These are phyloP conservation scores for Selaginella tamariscina DNA, from an alignment of 75 land plant species.

Conservation along the genomic window DNA sequence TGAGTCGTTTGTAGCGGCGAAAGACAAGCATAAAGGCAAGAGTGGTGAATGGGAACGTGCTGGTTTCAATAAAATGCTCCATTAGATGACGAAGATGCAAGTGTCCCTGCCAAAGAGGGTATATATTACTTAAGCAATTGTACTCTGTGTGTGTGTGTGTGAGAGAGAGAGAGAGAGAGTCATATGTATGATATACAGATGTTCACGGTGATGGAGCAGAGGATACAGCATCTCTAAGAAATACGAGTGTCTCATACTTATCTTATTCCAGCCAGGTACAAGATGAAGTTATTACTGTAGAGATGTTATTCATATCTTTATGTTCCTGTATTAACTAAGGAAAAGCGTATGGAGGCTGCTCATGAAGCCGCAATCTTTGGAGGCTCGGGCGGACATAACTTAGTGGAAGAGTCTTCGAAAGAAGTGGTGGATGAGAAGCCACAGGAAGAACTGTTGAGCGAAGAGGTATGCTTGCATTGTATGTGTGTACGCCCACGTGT, in stretches of 20 bases:
- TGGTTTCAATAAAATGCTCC: not conserved
- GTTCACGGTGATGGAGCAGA: not conserved
- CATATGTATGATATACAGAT: too few species aligned
- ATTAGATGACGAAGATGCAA: not conserved
- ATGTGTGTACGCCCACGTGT: not conserved
- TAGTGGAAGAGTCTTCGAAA: too few species aligned
- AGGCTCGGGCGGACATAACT: too few species aligned
- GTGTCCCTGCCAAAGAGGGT: not conserved
- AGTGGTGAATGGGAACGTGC: not conserved
- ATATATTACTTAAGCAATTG: too few species aligned
- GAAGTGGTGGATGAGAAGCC: too few species aligned
- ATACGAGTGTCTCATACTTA: not conserved
- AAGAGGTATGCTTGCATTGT: not conserved
- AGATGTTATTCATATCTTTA: too few species aligned
- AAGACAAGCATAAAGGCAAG: not conserved
- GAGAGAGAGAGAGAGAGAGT: too few species aligned
- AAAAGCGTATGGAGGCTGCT: not conserved
- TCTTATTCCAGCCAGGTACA: not conserved
- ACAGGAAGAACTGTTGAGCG: not conserved
- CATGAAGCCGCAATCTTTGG: not conserved
- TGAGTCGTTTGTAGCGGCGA: not conserved
- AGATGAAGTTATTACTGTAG: too few species aligned
- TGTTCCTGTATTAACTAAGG: not conserved
- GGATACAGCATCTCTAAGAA: not conserved
- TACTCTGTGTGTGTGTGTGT: too few species aligned